Evolutionary conservation across 768 basidiomycete genomes (phyloP).

Genomic region (Hygrocybe coccinea): DNA sequence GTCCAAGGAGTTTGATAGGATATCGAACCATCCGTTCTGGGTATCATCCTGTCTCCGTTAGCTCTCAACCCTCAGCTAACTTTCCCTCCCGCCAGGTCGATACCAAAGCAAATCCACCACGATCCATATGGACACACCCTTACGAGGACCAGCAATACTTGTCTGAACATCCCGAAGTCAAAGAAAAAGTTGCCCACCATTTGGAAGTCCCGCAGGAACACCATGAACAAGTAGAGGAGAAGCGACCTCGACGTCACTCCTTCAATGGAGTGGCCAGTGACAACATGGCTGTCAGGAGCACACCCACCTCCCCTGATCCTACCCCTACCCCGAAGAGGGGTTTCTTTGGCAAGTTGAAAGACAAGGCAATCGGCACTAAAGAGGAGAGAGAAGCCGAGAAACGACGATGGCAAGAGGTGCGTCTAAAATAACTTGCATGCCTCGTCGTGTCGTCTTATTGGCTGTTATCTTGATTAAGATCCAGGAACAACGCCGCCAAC

Average conservation of each 20-base stretch:
- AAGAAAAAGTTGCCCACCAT: conserved; percentile 29
- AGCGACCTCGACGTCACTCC: conserved; percentile 25
- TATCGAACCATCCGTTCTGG: conserved; percentile 45
- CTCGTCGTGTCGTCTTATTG: background rate
- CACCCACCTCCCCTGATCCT: conserved; percentile 9
- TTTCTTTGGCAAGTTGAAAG: conserved; percentile 57
- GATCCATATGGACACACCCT: conserved; percentile 70
- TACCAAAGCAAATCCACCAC: conserved; percentile 55
- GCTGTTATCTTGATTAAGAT: conserved; percentile 17
- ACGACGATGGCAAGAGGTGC: conserved; percentile 25
- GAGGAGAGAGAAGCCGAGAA: conserved; percentile 53
- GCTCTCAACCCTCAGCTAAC: background rate
- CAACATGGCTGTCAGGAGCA: conserved; percentile 6
- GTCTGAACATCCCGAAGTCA: conserved; percentile 46
- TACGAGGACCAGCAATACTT: conserved; percentile 64
- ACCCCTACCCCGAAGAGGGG: conserved; percentile 38
- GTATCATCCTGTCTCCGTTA: conserved; percentile 20
- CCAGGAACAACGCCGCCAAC: conserved; percentile 32
- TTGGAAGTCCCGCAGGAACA: background rate
- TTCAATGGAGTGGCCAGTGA: conserved; percentile 20
- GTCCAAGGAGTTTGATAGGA: conserved; percentile 44
- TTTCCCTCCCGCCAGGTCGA: conserved; percentile 45
- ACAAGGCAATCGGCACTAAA: conserved; percentile 58
- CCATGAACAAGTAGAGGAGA: conserved; percentile 7
- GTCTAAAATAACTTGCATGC: background rate